Evolutionary conservation across 805 yeast species (phyloP).

Genomic region (Pichia sporocuriosa): DNA sequence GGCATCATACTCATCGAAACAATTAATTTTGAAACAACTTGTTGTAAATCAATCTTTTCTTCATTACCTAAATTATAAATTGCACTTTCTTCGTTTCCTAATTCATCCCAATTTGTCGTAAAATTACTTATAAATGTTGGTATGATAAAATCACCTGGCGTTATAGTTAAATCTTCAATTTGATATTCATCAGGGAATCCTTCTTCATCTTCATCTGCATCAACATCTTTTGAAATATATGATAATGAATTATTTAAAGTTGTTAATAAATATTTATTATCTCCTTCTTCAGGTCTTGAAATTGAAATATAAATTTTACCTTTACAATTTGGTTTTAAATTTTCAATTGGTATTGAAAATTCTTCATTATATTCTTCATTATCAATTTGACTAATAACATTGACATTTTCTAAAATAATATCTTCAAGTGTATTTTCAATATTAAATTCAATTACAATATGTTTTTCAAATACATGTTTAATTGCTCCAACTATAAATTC

Average conservation of each 20-base stretch:
- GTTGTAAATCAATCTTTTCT: constrained; percentile 37
- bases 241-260: constrained; percentile 61
- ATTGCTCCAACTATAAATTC: constrained; percentile 84
- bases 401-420: constrained; percentile 68
- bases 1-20: constrained; percentile 57
- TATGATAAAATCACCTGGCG: constrained; percentile 73
- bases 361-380: constrained; percentile 55
- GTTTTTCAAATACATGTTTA: constrained; percentile 73
- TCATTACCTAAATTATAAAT: constrained; percentile 58
- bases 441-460: constrained; percentile 74
- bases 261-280: constrained; percentile 21
- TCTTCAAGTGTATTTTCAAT: constrained; percentile 80
- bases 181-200: constrained; percentile 94
- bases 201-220: constrained; percentile 63
- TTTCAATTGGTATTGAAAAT: constrained; percentile 66
- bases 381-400: constrained; percentile 62
- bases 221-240: constrained; percentile 73
- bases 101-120: constrained; percentile 64
- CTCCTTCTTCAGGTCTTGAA: constrained; percentile 42
- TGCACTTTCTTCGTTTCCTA: constrained; percentile 53
- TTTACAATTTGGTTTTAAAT: constrained; percentile 60
- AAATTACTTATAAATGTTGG: constrained; percentile 79
- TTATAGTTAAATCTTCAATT: constrained; percentile 68
- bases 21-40: constrained; percentile 49
- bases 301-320: constrained; percentile 79